Conservation (phyloP, 176 grass and related monocot species). For the bread wheat (Triticum aestivum) region IWGSC_CS_RefSeq_v2.1 NC_057801.1:101151704-101152203, state of each 20-base stretch:
- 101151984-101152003: neutral
- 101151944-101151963: neutral
- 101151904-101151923: slow-evolving; percentile 4
- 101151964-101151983: neutral
- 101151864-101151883: slow-evolving; percentile 49
- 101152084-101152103: no score
- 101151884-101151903: slow-evolving; percentile 17
- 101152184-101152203: no score
- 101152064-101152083: no score
- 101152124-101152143: no score
- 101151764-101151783: slow-evolving; percentile 45
- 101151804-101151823: neutral
- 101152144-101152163: no score
- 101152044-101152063: no score
- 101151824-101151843: slow-evolving; percentile 35
- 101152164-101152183: no score
- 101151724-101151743: slow-evolving; percentile 30
- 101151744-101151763: slow-evolving; percentile 31
- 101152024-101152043: neutral
- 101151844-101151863: slow-evolving; percentile 15
- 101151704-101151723: slow-evolving; percentile 41
- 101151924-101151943: slow-evolving; percentile 30
- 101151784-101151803: neutral
- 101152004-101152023: neutral
- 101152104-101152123: no score